A percentile compares a stretch with the other conserved stretches of the same genome.
Conservation (phyloP, 176 grass and related monocot genomes). For the Ampelocalamus luodianensis region DNA sequence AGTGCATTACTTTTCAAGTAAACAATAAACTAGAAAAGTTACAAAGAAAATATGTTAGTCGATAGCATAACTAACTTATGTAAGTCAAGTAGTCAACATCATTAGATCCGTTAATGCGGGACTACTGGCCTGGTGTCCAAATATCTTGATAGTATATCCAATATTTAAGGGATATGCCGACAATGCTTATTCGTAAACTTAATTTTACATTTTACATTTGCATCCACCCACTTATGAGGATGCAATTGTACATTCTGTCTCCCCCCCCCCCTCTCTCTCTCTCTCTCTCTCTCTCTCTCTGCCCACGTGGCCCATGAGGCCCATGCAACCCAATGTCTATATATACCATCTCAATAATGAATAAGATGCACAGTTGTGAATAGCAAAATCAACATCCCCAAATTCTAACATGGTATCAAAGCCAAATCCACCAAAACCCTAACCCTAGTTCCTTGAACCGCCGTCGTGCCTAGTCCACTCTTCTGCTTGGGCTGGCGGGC, state of each 20-base stretch:
- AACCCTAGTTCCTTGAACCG: no score
- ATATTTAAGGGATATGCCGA: background rate
- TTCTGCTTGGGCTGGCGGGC: no score
- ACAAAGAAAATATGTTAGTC: background rate
- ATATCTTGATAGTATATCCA: background rate
- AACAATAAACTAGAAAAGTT: conserved; percentile 15
- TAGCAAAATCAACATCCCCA: no score
- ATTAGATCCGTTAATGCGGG: background rate
- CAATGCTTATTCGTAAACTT: background rate
- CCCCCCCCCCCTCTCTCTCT: no score
- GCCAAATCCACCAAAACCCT: no score
- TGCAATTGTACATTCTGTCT: background rate
- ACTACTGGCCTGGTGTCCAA: background rate
- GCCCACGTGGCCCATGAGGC: no score
- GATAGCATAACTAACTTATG: background rate
- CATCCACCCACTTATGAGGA: conserved; percentile 15
- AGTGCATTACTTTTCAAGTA: background rate
- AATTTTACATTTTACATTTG: conserved; percentile 9
- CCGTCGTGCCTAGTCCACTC: no score
- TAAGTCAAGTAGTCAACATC: background rate
- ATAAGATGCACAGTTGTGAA: no score
- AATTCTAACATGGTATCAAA: no score
- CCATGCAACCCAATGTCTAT: no score
- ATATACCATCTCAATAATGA: no score
- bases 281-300: no score